Conservation (phyloP, 2,329 filamentous ascomycete genomes). For the Exutisphaerella laricina region DNA sequence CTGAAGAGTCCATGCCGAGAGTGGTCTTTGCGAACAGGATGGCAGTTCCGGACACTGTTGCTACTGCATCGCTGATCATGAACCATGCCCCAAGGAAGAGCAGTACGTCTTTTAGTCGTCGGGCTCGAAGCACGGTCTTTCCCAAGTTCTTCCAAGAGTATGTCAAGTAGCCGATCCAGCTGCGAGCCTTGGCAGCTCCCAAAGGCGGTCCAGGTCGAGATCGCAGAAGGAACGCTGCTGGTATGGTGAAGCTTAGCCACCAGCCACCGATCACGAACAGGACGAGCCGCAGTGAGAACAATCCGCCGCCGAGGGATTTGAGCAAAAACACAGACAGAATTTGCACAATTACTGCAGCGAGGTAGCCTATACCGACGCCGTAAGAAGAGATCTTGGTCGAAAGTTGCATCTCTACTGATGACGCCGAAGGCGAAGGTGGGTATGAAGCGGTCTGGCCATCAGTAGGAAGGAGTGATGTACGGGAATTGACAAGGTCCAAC, state of each 20-base stretch:
- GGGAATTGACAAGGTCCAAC: constrained; percentile 10
- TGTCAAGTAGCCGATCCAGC: constrained; percentile 65
- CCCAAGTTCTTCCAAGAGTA: constrained; percentile 86
- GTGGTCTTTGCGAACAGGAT: constrained; percentile 94
- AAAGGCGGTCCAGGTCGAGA: constrained; percentile 79
- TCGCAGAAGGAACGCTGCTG: constrained; percentile 79
- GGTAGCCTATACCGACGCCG: constrained; percentile 91
- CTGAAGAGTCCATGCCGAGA: constrained; percentile 81
- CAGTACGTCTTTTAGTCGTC: constrained; percentile 65
- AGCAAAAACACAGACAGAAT: constrained; percentile 74
- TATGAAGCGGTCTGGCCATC: constrained; percentile 25
- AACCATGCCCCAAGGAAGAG: constrained; percentile 89
- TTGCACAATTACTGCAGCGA: constrained; percentile 78
- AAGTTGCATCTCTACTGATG: constrained; percentile 66
- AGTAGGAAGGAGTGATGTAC: constrained; percentile 12
- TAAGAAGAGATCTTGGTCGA: constrained; percentile 88
- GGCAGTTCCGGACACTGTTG: constrained; percentile 89
- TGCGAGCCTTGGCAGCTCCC: constrained; percentile 30
- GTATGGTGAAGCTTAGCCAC: constrained; percentile 91
- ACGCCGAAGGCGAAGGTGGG: constrained; percentile 31
- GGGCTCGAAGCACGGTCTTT: constrained; percentile 69
- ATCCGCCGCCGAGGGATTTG: constrained; percentile 64
- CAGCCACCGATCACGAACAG: constrained; percentile 81
- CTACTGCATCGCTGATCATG: constrained; percentile 85
- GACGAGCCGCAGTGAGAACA: constrained; percentile 79